Evolutionary conservation across 2,329 filamentous ascomycete species (phyloP).

Genomic region (Penicillium vulpinum): DNA sequence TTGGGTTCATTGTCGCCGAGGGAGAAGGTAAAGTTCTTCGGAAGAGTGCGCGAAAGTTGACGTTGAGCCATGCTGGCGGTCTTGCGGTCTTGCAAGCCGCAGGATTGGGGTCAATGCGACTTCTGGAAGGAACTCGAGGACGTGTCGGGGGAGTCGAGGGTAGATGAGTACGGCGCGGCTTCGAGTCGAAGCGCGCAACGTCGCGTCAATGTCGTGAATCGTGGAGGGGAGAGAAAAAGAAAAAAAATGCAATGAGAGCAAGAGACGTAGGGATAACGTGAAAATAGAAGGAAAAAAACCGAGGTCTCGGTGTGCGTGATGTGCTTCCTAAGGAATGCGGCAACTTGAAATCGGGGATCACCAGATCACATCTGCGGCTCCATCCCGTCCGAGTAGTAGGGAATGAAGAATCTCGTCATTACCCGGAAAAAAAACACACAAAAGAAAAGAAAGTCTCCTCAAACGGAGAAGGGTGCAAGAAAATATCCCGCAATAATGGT

Average conservation of each 20-base stretch:
- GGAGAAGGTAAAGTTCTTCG: constrained; percentile 50
- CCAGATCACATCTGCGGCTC: constrained; percentile 29
- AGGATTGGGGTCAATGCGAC: constrained; percentile 11
- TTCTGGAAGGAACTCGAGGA: constrained; percentile 9
- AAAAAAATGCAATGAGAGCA: constrained; percentile 20
- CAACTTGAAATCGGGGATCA: constrained; percentile 25
- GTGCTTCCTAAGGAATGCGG: constrained; percentile 24
- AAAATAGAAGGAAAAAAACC: constrained; percentile 12
- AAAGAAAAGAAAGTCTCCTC: constrained; percentile 17
- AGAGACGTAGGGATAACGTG: constrained; percentile 6
- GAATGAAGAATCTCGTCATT: constrained; percentile 21
- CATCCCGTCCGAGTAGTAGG: constrained; percentile 23
- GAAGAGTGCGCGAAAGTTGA: constrained; percentile 48
- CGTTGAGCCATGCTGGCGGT: constrained; percentile 38
- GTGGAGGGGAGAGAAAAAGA: constrained; percentile 16
- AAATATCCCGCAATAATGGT: constrained; percentile 16
- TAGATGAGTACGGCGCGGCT: constrained; percentile 5
- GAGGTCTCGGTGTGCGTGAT: constrained; percentile 15
- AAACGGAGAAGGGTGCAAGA: constrained; percentile 5
- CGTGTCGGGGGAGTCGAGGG: constrained; percentile 2
- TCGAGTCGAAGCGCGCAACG: constrained; percentile 16
- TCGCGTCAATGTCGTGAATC: constrained; percentile 24
- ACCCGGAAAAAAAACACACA: constrained; percentile 19
- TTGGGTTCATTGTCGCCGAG: constrained; percentile 39
- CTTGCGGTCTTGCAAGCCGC: constrained; percentile 3